A percentile compares a stretch with the other conserved stretches of the same genome.
These are phyloP conservation scores for Hemisphaericaspora nanyangensis DNA, from an alignment of 805 yeast species.

Conservation along the genomic window DNA sequence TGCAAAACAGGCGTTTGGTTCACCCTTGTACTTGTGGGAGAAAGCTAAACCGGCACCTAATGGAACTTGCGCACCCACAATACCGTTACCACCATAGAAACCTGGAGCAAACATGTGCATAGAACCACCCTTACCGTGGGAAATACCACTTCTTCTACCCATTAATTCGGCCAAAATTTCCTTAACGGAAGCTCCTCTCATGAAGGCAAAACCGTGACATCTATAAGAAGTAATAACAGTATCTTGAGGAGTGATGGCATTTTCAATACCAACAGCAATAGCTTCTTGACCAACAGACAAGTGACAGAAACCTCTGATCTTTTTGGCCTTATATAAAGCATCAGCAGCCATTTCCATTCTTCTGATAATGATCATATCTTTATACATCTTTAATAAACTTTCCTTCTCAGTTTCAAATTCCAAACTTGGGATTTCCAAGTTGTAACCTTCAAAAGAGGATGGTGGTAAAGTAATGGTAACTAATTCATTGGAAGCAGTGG, in stretches of 20 bases:
- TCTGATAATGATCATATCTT: constrained; percentile 90
- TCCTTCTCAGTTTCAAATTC: constrained; percentile 76
- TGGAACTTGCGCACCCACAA: constrained; percentile 99
- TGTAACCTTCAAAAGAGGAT: constrained; percentile 79
- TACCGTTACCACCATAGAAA: constrained; percentile 99
- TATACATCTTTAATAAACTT: constrained; percentile 85
- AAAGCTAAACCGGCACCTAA: constrained; percentile 98
- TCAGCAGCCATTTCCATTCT: constrained; percentile 99
- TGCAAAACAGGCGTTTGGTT: constrained; percentile 74
- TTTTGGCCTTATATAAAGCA: constrained; percentile 96
- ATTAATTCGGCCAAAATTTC: constrained; percentile 90
- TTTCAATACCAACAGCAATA: constrained; percentile 96
- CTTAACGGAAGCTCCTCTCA: constrained; percentile 92
- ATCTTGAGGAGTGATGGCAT: constrained; percentile 82
- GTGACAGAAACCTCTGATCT: constrained; percentile 98
- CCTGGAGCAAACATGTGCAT: constrained; percentile 98
- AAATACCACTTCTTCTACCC: constrained; percentile 94
- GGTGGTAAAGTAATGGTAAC: constrained; percentile 66
- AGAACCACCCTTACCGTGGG: constrained; percentile 98
- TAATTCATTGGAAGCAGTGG: constrained; percentile 32
- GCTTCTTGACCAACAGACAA: constrained; percentile 99
- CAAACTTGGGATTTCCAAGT: constrained; percentile 65
- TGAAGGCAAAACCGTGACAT: constrained; percentile 97
- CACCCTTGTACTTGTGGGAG: constrained; percentile 91
- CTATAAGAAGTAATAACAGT: constrained; percentile 94